Base-by-base conservation (phyloP, 768 basidiomycete genomes). In the Boletus tylopilopsis region DNA sequence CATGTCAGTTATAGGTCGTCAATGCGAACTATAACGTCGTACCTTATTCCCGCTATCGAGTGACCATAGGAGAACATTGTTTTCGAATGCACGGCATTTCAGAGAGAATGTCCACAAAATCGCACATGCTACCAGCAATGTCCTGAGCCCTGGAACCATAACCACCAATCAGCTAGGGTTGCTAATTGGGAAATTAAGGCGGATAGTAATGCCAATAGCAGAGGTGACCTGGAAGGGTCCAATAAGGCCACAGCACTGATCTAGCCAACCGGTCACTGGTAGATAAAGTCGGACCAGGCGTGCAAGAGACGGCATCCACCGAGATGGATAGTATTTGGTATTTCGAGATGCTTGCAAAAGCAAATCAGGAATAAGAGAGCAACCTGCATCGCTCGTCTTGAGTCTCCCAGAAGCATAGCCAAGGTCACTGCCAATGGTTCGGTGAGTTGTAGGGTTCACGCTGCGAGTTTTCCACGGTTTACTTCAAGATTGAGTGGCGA, bases 201-300 rank as follows among this genome's bases (percentile, higher is more conserved):
- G 42, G 35, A 45, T n/a, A 18, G 12, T 29, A 29, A 12, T 29
- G 25, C 18, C 27, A 29, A 32, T 25, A 30, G 13, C 30, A 22
- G 38, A 42, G n/a, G 33, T 40, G 12, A 19, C 33, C 11, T 5
- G 16, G 22, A 34, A 38, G 23, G 37, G 48, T 15, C n/a, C n/a
- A n/a, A n/a, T n/a, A n/a, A n/a, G 38, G 55, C 47, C 44, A 54
- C 57, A 50, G 63, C 60, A 57, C 58, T 46, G 38, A 33, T 46
- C 47, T 39, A 19, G 41, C 51, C n/a, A 35, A 44, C 41, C 13
- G 34, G 25, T 50, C 43, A 53, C 25, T 29, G 34, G 22, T 29
- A 23, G 23, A 45, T 42, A n/a, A 47, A 44, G 29, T 10, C 11
- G 13, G 3, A 13, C 18, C 24, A 6, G 40, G 21, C 6, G 25